Evolutionary conservation across 2,329 filamentous ascomycete genomes (phyloP).

Genomic region (Penicillium sp.): DNA sequence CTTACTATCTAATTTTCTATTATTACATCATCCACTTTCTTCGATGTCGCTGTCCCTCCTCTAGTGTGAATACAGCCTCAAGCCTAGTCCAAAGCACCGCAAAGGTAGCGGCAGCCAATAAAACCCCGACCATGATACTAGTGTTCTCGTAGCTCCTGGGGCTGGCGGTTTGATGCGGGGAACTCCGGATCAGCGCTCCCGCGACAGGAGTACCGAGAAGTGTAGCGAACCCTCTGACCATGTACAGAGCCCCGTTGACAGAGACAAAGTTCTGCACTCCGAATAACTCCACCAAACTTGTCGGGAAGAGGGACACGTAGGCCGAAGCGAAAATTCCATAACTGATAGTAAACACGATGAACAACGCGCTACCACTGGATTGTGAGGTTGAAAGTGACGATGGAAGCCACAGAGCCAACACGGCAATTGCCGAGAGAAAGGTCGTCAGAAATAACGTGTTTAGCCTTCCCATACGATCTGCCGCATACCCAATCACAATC

Average conservation of each 20-base stretch:
- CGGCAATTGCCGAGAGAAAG: constrained; percentile 28
- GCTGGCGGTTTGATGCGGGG: constrained; percentile 2
- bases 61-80: constrained; percentile 19
- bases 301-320: constrained; percentile 42
- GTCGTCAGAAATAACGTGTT: constrained; percentile 39
- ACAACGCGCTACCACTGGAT: constrained; percentile 21
- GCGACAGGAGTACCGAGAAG: constrained; percentile 40
- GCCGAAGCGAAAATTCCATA: constrained; percentile 42
- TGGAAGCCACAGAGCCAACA: constrained; percentile 28
- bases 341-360: constrained; percentile 32
- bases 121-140: constrained; percentile 25
- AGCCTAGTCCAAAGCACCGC: constrained; percentile 29
- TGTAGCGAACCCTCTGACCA: constrained; percentile 39
- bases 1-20: background rate
- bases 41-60: constrained; percentile 4
- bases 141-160: constrained; percentile 25
- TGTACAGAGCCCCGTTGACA: constrained; percentile 43
- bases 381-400: constrained; percentile 13
- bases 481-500: constrained; percentile 38
- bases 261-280: constrained; percentile 40
- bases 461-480: constrained; percentile 40
- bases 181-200: constrained; percentile 28
- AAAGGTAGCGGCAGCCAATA: constrained; percentile 24
- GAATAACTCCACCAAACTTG: constrained; percentile 41
- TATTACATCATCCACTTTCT: constrained; percentile 20